A percentile compares a stretch with the other conserved stretches of the same genome.
Evolutionary conservation across 345 rosid genomes (phyloP).

Genomic region (Corchorus olitorius): DNA sequence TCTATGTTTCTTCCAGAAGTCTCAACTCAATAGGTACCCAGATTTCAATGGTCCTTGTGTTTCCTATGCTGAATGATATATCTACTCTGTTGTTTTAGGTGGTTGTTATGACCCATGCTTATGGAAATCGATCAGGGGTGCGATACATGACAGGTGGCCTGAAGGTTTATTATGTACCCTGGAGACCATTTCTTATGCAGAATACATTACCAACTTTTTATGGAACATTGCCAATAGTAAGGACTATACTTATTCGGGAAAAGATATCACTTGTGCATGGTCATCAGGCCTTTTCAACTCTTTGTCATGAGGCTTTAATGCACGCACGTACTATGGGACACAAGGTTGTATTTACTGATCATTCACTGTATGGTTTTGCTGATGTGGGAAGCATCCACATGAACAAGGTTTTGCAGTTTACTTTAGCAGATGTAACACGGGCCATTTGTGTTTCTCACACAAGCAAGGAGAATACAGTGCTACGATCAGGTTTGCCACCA

Average conservation of each 20-base stretch:
- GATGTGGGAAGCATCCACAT: slow-evolving; percentile 97
- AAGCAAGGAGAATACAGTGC: slow-evolving; percentile 93
- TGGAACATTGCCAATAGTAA: slow-evolving; percentile 78
- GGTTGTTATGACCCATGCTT: slow-evolving; percentile 93
- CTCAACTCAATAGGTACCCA: background rate
- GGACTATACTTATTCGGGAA: slow-evolving; percentile 81
- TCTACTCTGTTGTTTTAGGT: slow-evolving; percentile 51
- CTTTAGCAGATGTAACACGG: slow-evolving; percentile 92
- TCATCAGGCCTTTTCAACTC: slow-evolving; percentile 98
- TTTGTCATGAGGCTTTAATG: slow-evolving; percentile 94
- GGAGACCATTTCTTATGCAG: slow-evolving; percentile 86
- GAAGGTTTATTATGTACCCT: slow-evolving; percentile 90
- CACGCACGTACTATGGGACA: slow-evolving; percentile 93
- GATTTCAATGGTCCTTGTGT: slow-evolving; percentile 1
- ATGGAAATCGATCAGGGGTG: slow-evolving; percentile 85
- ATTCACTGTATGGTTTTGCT: slow-evolving; percentile 89
- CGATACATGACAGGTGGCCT: slow-evolving; percentile 89
- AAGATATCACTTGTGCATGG: slow-evolving; percentile 85
- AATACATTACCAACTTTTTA: slow-evolving; percentile 80
- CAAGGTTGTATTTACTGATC: slow-evolving; percentile 90
- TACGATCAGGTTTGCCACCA: slow-evolving; percentile 85
- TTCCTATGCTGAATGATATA: background rate
- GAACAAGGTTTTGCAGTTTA: slow-evolving; percentile 94
- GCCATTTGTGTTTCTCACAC: slow-evolving; percentile 97
- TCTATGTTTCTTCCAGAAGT: background rate